Base-by-base conservation (phyloP, 2,329 filamentous ascomycete species). In the Botrytis galanthina region DNA sequence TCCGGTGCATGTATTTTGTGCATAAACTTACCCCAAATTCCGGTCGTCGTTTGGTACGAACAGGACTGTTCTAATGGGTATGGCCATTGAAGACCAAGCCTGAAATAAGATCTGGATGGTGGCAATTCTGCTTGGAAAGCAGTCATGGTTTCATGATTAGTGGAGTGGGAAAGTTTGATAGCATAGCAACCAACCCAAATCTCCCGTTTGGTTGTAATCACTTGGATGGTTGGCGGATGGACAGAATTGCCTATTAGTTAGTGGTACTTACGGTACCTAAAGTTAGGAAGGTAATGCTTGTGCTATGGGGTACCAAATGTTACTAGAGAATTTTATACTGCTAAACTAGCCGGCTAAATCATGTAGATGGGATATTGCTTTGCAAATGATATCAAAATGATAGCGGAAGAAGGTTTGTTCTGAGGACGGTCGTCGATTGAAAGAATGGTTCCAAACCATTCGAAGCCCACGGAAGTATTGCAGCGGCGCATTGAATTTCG, bases 11-110 rank as follows among this genome's bases (percentile, higher is more conserved):
- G n/a, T 63, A n/a, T 63, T 63, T 29, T 44, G 37, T 63, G 61
- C 61, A 63, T 63, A 29, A 42, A 42, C 61, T 63, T 63, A 63
- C 61, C 61, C 61, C 61, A 44, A 61, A 44, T 39, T 44, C 39
- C 18, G 37, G 61, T 63, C 39, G 61, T 39, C 9, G 37, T 42
- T 29, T 29, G 61, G 61, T 44, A 63, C 61, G 39, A 39, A 44
- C 26, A 44, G 37, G 61, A 44, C 16, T 9, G 39, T 63, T 18
- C 39, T 4, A 63, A 42, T 63, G n/a, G 37, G 22, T 20, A 63
- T 63, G 61, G 26, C 26, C n/a, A 18, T 20, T 12, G 14, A 29
- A 42, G 37, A 44, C n/a, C 61, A 29, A 39, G 8, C 61, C 61
- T 18, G 37, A 20, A 63, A 63, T 18, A 44, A 29, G 37, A 42